phyloP scores from a whole-genome alignment of 257 asterid genomes.

The Gentiana straminea region DNA sequence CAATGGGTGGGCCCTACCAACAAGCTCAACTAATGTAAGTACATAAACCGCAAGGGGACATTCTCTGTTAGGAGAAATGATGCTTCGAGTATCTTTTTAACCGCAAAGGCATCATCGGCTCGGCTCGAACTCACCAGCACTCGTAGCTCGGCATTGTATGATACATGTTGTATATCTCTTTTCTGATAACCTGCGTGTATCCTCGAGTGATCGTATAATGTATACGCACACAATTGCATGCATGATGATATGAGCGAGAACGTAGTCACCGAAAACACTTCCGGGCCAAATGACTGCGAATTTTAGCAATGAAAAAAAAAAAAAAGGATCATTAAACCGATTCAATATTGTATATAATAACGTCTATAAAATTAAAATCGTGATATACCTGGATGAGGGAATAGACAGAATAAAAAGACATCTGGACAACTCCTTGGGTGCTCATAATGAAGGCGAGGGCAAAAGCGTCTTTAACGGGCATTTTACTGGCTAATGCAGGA shows the following conservation, averaged over 20 bases:
- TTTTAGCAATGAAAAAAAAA: conserved; percentile 2
- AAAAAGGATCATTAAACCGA: neutral
- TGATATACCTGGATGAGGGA: conserved; percentile 17
- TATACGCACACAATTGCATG: conserved; percentile 15
- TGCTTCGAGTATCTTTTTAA: conserved; percentile 20
- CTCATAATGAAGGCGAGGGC: conserved; percentile 65
- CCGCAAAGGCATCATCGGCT: conserved; percentile 21
- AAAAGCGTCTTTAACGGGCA: conserved; percentile 61
- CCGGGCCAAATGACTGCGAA: conserved; percentile 10
- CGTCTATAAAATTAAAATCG: too few species aligned
- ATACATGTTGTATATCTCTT: conserved; percentile 25
- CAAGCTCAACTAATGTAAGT: conserved; percentile 26
- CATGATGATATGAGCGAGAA: conserved; percentile 18
- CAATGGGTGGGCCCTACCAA: conserved; percentile 30
- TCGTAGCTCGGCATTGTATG: conserved; percentile 23
- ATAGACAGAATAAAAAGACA: conserved; percentile 46
- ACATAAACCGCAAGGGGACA: conserved; percentile 25
- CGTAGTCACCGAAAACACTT: conserved; percentile 18
- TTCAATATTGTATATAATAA: neutral
- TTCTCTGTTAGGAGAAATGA: conserved; percentile 23
- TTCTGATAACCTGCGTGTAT: conserved; percentile 28
- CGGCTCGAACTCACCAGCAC: conserved; percentile 21
- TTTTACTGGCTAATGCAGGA: conserved; percentile 49
- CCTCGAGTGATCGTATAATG: conserved; percentile 22
- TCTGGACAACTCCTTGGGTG: conserved; percentile 75